Evolutionary conservation across 129 eudicot species (phyloP).

Genomic region (Lonicera japonica): DNA sequence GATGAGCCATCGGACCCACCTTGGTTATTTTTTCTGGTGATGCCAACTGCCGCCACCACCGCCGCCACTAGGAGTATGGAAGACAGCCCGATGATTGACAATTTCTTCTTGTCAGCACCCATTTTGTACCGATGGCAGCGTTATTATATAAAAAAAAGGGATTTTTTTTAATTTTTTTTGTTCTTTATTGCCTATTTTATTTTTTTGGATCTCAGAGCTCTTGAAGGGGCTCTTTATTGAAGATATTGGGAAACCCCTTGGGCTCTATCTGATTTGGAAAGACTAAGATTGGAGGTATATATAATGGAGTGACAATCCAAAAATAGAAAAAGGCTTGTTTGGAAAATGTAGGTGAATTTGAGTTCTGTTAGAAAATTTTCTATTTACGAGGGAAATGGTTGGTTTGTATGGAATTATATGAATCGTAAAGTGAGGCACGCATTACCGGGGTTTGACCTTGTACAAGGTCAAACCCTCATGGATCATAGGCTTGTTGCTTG

Average conservation of each 20-base stretch:
- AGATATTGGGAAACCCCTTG: slow-evolving; percentile 16
- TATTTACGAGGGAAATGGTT: no score
- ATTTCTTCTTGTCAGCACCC: slow-evolving; percentile 29
- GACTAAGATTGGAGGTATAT: background rate
- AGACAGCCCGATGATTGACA: slow-evolving; percentile 28
- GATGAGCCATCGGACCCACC: background rate
- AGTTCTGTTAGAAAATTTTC: background rate
- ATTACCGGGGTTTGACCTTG: no score
- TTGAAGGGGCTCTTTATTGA: slow-evolving; percentile 7
- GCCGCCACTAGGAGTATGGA: slow-evolving; percentile 55
- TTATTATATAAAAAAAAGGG: background rate
- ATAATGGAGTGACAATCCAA: background rate
- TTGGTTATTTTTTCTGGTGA: background rate
- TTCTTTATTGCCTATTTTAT: background rate
- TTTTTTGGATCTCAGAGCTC: slow-evolving; percentile 13
- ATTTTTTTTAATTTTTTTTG: background rate
- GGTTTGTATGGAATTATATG: no score
- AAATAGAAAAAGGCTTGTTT: background rate
- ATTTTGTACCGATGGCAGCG: slow-evolving; percentile 5
- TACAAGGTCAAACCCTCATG: no score
- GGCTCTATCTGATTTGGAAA: slow-evolving; percentile 15
- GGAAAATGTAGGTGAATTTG: background rate
- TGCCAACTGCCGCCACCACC: slow-evolving; percentile 34
- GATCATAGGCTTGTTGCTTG: no score
- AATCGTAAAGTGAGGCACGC: no score